phyloP scores from a whole-genome alignment of 2,329 filamentous ascomycete species.

The Incumbomyces delicatus region DNA sequence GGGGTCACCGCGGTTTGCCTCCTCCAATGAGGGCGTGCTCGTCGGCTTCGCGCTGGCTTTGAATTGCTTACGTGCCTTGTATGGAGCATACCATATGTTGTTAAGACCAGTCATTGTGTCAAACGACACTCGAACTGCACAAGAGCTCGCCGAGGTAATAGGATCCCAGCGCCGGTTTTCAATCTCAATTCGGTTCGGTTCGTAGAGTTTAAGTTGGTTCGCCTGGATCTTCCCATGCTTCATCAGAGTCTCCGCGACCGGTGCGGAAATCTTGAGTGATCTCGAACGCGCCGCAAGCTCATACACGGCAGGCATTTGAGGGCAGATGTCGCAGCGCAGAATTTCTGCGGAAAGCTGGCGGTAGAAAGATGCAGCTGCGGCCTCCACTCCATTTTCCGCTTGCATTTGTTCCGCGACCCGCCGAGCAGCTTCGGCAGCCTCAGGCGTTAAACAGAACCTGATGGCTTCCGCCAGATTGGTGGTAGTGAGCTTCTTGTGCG shows the following conservation, averaged over 20 bases:
- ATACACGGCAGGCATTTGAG: constrained; percentile 51
- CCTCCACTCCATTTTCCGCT: constrained; percentile 52
- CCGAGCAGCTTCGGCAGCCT: constrained; percentile 24
- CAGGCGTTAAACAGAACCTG: constrained; percentile 28
- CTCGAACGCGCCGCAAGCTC: constrained; percentile 29
- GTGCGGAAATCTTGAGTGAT: constrained; percentile 5
- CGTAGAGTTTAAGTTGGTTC: constrained; percentile 17
- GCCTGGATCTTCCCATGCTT: not conserved
- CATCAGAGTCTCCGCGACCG: constrained; percentile 8
- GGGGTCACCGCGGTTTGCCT: no score
- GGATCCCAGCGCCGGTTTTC: constrained; percentile 29
- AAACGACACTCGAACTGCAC: constrained; percentile 21
- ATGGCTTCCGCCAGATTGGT: constrained; percentile 39
- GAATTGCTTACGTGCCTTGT: constrained; percentile 22
- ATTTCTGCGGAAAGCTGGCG: constrained; percentile 54
- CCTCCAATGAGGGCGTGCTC: no score
- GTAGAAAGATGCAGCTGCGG: constrained; percentile 59
- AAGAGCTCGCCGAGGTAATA: constrained; percentile 23
- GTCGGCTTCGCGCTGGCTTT: constrained; percentile 9
- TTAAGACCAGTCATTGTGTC: constrained; percentile 21
- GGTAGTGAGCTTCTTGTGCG: constrained; percentile 36
- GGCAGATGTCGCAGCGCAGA: constrained; percentile 59
- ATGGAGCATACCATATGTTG: constrained; percentile 20
- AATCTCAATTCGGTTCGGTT: constrained; percentile 25
- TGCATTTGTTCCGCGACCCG: constrained; percentile 52